These are phyloP conservation scores for Conringia planisiliqua DNA, from an alignment of 345 rosid species.

Conservation along the genomic window DNA sequence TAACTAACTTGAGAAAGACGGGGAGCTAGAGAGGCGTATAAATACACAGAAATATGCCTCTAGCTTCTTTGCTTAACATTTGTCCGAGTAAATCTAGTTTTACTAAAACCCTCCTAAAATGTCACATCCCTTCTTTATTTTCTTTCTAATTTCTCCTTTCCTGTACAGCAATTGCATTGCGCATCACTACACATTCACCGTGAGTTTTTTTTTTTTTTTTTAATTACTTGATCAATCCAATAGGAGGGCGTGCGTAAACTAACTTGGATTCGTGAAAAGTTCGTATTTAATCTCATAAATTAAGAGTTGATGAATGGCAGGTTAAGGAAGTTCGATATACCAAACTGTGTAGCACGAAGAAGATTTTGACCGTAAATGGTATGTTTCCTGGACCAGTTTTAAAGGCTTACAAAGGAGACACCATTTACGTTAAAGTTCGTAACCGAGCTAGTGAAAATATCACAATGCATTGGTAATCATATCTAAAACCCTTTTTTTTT, in stretches of 20 bases:
- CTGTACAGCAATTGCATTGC: conserved; percentile 11
- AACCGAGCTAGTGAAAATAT: conserved; percentile 45
- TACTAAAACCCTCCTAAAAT: not conserved
- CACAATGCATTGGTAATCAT: conserved; percentile 52
- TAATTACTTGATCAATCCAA: not conserved
- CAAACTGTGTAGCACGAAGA: conserved; percentile 41
- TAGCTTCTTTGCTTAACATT: not conserved
- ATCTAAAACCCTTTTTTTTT: not conserved
- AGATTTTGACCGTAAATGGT: conserved; percentile 41
- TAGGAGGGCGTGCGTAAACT: not conserved
- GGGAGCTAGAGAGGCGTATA: not conserved
- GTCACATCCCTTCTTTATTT: not conserved
- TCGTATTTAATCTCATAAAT: not conserved
- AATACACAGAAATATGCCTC: not conserved
- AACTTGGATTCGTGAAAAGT: not conserved
- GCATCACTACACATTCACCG: conserved; percentile 12
- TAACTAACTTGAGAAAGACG: not conserved
- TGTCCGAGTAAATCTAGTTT: not conserved
- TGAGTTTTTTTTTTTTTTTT: not conserved
- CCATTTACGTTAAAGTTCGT: conserved; percentile 39
- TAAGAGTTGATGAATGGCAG: conserved; percentile 11
- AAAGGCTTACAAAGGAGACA: conserved; percentile 39
- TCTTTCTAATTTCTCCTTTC: conserved; percentile 6
- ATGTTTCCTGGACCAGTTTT: conserved; percentile 44
- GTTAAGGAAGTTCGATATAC: conserved; percentile 33